A percentile compares a stretch with the other conserved stretches of the same genome.
phyloP scores from a whole-genome alignment of 768 basidiomycete genomes.

The Dentipellis sp. region DNA sequence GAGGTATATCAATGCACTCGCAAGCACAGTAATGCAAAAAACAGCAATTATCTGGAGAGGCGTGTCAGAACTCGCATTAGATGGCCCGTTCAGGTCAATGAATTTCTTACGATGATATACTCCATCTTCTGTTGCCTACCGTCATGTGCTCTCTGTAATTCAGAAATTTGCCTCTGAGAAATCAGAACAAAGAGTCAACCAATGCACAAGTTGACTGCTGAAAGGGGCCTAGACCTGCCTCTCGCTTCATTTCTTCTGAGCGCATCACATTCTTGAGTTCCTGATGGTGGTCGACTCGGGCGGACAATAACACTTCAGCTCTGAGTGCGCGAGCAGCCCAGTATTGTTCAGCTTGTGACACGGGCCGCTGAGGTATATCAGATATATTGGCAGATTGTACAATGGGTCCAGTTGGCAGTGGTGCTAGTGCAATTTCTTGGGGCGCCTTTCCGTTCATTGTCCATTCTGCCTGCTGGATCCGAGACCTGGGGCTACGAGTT shows the following conservation, averaged over 20 bases:
- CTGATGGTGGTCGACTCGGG: conserved; percentile 35
- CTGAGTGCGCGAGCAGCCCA: conserved; percentile 61
- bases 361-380: conserved; percentile 13
- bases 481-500: too few species aligned
- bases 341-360: conserved; percentile 38
- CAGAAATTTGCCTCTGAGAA: conserved; percentile 17
- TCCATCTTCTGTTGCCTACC: conserved; percentile 2
- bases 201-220: too few species aligned
- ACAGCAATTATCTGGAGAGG: background rate
- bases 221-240: conserved; percentile 26
- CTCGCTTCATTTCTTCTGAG: conserved; percentile 35
- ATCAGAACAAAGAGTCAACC: background rate
- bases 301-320: conserved; percentile 52
- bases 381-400: background rate
- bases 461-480: too few species aligned
- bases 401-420: too few species aligned
- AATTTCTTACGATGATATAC: conserved; percentile 10
- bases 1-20: conserved; percentile 4
- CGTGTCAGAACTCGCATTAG: background rate
- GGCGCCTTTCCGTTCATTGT: too few species aligned
- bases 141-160: conserved; percentile 1
- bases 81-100: background rate
- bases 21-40: conserved; percentile 7
- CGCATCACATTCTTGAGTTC: conserved; percentile 37
- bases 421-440: too few species aligned